A percentile compares a stretch with the other conserved stretches of the same genome.
phyloP scores from a whole-genome alignment of 495 filamentous ascomycete genomes.

The Jackrogersella minutella region DNA sequence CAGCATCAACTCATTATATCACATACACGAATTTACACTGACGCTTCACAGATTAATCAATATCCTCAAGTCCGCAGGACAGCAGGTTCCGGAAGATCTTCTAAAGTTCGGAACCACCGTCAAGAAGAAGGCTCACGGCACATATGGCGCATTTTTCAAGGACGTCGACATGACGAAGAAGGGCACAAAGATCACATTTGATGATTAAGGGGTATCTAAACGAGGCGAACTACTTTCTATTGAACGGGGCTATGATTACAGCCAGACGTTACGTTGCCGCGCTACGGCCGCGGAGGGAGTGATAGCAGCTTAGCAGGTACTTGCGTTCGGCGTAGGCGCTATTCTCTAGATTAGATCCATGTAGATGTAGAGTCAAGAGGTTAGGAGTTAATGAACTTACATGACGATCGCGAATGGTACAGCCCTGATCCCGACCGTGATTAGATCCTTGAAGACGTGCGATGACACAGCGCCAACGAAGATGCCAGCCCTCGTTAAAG shows the following conservation, averaged over 20 bases:
- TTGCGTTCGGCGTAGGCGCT: slow-evolving; percentile 68
- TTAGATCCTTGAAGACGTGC: slow-evolving; percentile 53
- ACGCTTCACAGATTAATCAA: slow-evolving; percentile 71
- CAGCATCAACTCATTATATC: neutral
- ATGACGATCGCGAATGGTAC: slow-evolving; percentile 63
- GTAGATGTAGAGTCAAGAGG: slow-evolving; percentile 13
- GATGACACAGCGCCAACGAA: slow-evolving; percentile 47
- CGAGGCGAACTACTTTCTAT: slow-evolving; percentile 5
- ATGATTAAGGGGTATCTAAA: slow-evolving; percentile 59
- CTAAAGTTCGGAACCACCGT: slow-evolving; percentile 97
- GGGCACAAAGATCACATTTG: slow-evolving; percentile 92
- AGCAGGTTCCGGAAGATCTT: slow-evolving; percentile 85
- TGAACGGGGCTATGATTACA: slow-evolving; percentile 6
- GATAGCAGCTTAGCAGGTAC: slow-evolving; percentile 63
- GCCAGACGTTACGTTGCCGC: slow-evolving; percentile 4
- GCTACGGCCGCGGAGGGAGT: slow-evolving; percentile 46
- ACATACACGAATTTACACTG: neutral
- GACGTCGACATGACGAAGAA: slow-evolving; percentile 78
- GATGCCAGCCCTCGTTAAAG: slow-evolving; percentile 42
- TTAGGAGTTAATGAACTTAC: slow-evolving; percentile 57
- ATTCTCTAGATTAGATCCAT: slow-evolving; percentile 28
- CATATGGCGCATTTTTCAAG: slow-evolving; percentile 93
- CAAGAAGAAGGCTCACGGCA: slow-evolving; percentile 95
- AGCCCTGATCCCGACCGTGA: slow-evolving; percentile 60
- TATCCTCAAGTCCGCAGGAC: slow-evolving; percentile 86